These are phyloP conservation scores for Agaricus bisporus DNA, from an alignment of 768 basidiomycete species.

Conservation along the genomic window DNA sequence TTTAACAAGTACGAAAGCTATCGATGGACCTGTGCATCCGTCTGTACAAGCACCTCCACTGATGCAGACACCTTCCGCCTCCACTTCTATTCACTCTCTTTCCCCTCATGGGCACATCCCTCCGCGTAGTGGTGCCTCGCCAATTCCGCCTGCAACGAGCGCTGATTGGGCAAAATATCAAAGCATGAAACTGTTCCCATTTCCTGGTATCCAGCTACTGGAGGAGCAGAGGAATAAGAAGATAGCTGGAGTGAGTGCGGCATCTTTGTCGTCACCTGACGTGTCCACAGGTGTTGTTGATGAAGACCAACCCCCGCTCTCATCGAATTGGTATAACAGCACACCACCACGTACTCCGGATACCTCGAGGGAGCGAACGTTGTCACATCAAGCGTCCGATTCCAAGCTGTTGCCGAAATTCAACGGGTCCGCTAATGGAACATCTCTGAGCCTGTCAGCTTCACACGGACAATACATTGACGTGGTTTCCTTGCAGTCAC, in stretches of 20 bases:
- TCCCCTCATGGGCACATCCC: slow-evolving; percentile 39
- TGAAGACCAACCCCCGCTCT: slow-evolving; percentile 39
- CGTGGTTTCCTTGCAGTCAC: slow-evolving; percentile 28
- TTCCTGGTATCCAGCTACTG: slow-evolving; percentile 79
- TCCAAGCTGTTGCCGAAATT: slow-evolving; percentile 55
- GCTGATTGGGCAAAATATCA: slow-evolving; percentile 71
- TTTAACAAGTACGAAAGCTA: slow-evolving; percentile 51
- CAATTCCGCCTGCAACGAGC: slow-evolving; percentile 70
- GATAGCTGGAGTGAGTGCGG: slow-evolving; percentile 38
- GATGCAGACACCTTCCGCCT: slow-evolving; percentile 60
- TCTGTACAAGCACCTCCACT: slow-evolving; percentile 35
- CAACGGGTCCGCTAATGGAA: slow-evolving; percentile 17
- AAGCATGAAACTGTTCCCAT: slow-evolving; percentile 80
- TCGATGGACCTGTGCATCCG: slow-evolving; percentile 24
- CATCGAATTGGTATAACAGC: slow-evolving; percentile 41
- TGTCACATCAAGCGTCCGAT: slow-evolving; percentile 68
- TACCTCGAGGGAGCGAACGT: slow-evolving; percentile 48
- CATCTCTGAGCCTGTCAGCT: slow-evolving; percentile 19
- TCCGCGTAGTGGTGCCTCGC: slow-evolving; percentile 57
- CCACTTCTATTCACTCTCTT: slow-evolving; percentile 64
- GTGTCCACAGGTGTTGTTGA: slow-evolving; percentile 39
- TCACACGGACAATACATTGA: slow-evolving; percentile 47
- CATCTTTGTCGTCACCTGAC: slow-evolving; percentile 41
- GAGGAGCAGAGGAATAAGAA: slow-evolving; percentile 57
- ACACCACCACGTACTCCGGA: slow-evolving; percentile 47